Evolutionary conservation across 2,329 filamentous ascomycete genomes (phyloP).

Genomic region (Arthrinium phaeospermum): DNA sequence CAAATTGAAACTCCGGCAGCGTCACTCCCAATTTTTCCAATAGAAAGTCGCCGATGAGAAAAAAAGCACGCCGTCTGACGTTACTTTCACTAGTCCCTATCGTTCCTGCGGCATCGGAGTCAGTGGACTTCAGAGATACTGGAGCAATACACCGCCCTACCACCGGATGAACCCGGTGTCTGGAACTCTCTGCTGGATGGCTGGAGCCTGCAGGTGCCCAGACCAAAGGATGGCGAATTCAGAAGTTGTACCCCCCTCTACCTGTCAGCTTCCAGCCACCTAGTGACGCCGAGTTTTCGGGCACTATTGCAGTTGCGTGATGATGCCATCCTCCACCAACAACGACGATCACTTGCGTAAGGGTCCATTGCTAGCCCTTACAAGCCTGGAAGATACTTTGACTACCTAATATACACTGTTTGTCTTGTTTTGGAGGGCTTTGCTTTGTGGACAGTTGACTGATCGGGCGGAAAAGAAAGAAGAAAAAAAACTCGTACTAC

Average conservation of each 20-base stretch:
- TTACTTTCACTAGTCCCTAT: background rate
- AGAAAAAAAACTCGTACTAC: background rate
- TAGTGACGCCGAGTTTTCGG: constrained; percentile 16
- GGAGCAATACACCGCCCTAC: constrained; percentile 5
- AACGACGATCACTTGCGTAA: constrained; percentile 11
- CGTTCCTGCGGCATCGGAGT: background rate
- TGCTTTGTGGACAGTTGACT: background rate
- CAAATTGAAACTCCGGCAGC: background rate
- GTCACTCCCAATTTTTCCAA: background rate
- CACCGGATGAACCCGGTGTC: constrained; percentile 7
- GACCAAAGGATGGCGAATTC: background rate
- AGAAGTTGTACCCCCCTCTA: background rate
- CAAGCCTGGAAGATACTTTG: background rate
- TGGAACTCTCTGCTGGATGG: background rate
- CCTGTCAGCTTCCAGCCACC: constrained; percentile 4
- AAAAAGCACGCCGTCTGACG: constrained; percentile 8
- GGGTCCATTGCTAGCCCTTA: background rate
- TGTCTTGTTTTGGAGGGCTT: background rate
- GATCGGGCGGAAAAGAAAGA: background rate
- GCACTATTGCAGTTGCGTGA: constrained; percentile 15
- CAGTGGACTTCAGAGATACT: constrained; percentile 5
- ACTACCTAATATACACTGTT: background rate
- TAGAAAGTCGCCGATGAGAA: background rate
- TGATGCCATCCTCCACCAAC: constrained; percentile 4
- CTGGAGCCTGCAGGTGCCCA: constrained; percentile 1